Percentiles rank a stretch among this genome's conserved stretches.
phyloP scores from a whole-genome alignment of 2,329 filamentous ascomycete species.

The Aspergillus niger region DNA sequence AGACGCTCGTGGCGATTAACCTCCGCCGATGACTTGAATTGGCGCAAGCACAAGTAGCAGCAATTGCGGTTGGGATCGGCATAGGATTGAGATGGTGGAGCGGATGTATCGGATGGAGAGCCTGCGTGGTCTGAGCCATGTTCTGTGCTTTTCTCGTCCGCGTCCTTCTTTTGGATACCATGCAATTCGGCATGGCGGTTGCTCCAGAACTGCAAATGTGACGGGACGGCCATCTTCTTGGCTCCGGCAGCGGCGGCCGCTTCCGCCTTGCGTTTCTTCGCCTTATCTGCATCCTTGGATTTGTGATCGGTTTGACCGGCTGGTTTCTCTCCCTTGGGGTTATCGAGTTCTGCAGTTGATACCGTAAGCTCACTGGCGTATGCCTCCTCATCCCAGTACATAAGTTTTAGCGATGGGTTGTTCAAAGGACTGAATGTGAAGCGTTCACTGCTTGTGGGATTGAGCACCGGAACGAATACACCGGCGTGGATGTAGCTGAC shows the following conservation, averaged over 20 bases:
- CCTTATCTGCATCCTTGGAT: slow-evolving; percentile 45
- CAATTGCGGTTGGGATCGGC: slow-evolving; percentile 60
- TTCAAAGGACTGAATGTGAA: slow-evolving; percentile 71
- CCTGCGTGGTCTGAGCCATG: slow-evolving; percentile 29
- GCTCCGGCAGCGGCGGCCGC: slow-evolving; percentile 33
- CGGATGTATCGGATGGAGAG: slow-evolving; percentile 24
- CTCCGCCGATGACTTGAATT: slow-evolving; percentile 58
- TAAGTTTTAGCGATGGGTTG: slow-evolving; percentile 67
- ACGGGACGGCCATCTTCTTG: slow-evolving; percentile 57
- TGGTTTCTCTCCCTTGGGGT: slow-evolving; percentile 24
- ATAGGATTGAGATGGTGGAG: slow-evolving; percentile 58
- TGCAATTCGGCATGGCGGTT: slow-evolving; percentile 70
- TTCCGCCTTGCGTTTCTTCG: slow-evolving; percentile 52
- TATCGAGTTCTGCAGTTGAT: slow-evolving; percentile 53
- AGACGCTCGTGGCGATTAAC: slow-evolving; percentile 62
- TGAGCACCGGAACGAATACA: slow-evolving; percentile 75
- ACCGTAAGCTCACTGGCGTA: slow-evolving; percentile 68
- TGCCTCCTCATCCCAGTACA: slow-evolving; percentile 74
- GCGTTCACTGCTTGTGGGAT: slow-evolving; percentile 59
- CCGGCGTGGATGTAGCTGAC: slow-evolving; percentile 80
- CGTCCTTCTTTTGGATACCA: slow-evolving; percentile 46
- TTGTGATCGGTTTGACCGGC: slow-evolving; percentile 27
- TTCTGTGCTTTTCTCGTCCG: slow-evolving; percentile 26
- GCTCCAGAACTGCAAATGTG: slow-evolving; percentile 71
- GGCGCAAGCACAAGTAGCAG: slow-evolving; percentile 64